Base-by-base conservation (phyloP, 768 basidiomycete genomes). In the Phanerochaete carnosa region DNA sequence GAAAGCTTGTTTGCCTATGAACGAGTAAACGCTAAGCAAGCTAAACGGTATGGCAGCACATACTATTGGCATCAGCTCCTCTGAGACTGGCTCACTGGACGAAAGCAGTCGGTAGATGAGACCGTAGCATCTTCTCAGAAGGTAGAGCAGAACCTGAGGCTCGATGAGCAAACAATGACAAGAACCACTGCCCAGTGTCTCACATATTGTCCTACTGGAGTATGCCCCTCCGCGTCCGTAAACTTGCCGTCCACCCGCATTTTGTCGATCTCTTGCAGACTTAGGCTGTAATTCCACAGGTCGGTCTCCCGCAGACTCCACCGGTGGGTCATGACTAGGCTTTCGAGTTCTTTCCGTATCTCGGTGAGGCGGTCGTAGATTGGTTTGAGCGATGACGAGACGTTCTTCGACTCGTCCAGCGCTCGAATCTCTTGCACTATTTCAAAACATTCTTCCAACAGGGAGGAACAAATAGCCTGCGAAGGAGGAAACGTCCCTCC, bases 171-270 rank as follows among this genome's bases (percentile, higher is more conserved):
- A 50, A 25, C 12, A 49, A 28, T 19, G 43, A 45, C 55, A 50
- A 29, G 25, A 26, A 53, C 32, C 26, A 2, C 29, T 12, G 28
- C 23, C 29, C 15, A n/a, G 16, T 19, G 19, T 75, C 91, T 66
- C 65, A 95, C 97, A 72, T 93, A 97, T 89, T 99, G 97, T 11
- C 97, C 96, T 57, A 89, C 79, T 2, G 96, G 94, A 55, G 89
- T 82, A 70, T 94, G 90, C 2, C 95, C 97, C 43, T 98, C 95
- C 0, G 89, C 81, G 69, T 98, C 95, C 6, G 96, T 88, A 70
- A 98, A 99, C 75, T 97, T 96, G 59, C 97, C 97, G 63, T 98
- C 94, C 6, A 98, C 85, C 25, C 97, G 79, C 94, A 98, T 94
- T 74, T 90, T 89, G 75, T 99, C 97, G 43, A 99, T 95, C 73